A percentile compares a stretch with the other conserved stretches of the same genome.
Conservation (phyloP, 1,284 basidiomycete species). For the Tetrapyrgos nigripes region DNA sequence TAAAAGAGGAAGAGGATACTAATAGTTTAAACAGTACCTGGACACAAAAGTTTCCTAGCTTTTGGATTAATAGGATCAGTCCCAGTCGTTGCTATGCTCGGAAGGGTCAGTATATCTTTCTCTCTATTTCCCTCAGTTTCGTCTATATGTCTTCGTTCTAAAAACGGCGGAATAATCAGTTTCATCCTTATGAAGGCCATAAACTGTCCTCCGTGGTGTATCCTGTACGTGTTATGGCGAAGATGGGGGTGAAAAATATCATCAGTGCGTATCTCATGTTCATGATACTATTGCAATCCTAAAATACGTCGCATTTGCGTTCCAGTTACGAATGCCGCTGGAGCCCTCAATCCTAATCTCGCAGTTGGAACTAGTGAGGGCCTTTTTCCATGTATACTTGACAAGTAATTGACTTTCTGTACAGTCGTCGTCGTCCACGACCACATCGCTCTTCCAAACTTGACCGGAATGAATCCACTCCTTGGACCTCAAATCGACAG, state of each 20-base stretch:
- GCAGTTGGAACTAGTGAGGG: constrained; percentile 81
- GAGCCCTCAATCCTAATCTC: constrained; percentile 74
- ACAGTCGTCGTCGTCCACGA: constrained; percentile 81
- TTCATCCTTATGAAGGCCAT: constrained; percentile 87
- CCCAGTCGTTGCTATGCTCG: constrained; percentile 86
- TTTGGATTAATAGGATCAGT: constrained; percentile 78
- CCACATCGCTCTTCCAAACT: constrained; percentile 80
- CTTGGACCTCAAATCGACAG: constrained; percentile 69
- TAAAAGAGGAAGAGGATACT: constrained; percentile 3
- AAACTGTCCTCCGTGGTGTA: constrained; percentile 70
- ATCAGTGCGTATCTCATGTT: constrained; percentile 60
- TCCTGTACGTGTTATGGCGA: constrained; percentile 79
- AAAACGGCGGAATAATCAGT: constrained; percentile 45
- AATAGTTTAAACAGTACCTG: constrained; percentile 54
- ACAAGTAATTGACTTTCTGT: constrained; percentile 29
- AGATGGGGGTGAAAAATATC: constrained; percentile 73
- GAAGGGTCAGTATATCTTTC: constrained; percentile 56
- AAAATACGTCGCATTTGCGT: background rate
- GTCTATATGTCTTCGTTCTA: background rate
- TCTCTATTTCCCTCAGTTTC: constrained; percentile 26
- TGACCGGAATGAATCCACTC: constrained; percentile 81
- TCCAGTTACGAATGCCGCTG: constrained; percentile 86
- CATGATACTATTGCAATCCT: constrained; percentile 4
- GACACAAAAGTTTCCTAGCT: constrained; percentile 79
- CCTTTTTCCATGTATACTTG: background rate